A percentile compares a stretch with the other conserved stretches of the same genome.
Conservation (phyloP, 306 rosid genomes). For the Prunus mira region DNA sequence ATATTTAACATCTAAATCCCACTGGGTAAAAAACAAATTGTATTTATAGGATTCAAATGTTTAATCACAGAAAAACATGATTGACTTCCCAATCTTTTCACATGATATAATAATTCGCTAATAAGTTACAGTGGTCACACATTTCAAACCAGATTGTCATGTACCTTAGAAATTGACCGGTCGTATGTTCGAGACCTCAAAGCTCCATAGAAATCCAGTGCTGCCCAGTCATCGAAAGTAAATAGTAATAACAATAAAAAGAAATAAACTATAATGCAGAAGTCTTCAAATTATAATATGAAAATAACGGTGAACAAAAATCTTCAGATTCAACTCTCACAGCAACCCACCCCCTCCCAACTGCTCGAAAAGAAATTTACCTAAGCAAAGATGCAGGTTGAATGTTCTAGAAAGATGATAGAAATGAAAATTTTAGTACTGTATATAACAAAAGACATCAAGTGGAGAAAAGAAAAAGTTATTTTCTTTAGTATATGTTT, state of each 20-base stretch:
- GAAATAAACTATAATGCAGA: neutral
- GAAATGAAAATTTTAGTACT: too few relatives aligned
- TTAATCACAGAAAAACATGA: neutral
- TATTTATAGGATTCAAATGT: conserved; percentile 7
- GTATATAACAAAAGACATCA: too few relatives aligned
- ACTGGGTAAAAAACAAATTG: neutral
- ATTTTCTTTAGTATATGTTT: too few relatives aligned
- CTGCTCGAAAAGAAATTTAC: too few relatives aligned
- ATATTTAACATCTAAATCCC: neutral
- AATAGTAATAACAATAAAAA: neutral
- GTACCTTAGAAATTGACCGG: conserved; percentile 75
- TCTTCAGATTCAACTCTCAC: too few relatives aligned
- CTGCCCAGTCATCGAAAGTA: conserved; percentile 44
- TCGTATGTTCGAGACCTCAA: conserved; percentile 89
- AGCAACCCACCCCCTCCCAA: too few relatives aligned
- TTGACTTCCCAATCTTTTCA: conserved; percentile 1
- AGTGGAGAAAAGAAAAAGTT: too few relatives aligned
- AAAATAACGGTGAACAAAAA: too few relatives aligned
- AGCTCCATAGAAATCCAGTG: conserved; percentile 98
- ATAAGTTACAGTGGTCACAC: conserved; percentile 2
- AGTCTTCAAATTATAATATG: neutral
- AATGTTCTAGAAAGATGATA: too few relatives aligned
- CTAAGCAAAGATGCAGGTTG: too few relatives aligned
- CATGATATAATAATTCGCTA: neutral
- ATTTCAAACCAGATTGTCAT: conserved; percentile 19